Percentiles rank a stretch among this genome's conserved stretches.
These are phyloP conservation scores for Quercus cerris DNA, from an alignment of 306 rosid species.

Conservation along the genomic window DNA sequence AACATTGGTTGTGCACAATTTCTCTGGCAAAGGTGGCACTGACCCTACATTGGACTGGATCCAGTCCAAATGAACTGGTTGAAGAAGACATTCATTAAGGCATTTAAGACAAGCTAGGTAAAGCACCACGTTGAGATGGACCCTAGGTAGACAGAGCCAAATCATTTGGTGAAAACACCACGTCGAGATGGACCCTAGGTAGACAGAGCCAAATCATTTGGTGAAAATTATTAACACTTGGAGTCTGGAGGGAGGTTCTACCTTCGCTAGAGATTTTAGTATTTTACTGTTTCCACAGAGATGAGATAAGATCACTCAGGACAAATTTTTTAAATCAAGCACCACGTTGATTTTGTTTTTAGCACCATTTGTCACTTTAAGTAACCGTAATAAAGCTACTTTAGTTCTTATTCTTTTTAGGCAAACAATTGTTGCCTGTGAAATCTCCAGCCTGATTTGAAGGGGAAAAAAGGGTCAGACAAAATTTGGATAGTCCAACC, in stretches of 20 bases:
- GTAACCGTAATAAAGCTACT: too few species aligned
- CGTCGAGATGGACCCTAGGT: too few species aligned
- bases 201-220: conserved; percentile 37
- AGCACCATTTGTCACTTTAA: too few species aligned
- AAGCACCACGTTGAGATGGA: conserved; percentile 41
- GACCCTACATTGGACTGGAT: conserved; percentile 15
- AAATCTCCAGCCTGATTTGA: not conserved
- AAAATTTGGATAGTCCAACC: not conserved
- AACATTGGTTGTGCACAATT: too few species aligned
- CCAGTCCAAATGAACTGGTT: not conserved
- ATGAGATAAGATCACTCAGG: not conserved
- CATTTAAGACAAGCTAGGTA: conserved; percentile 22
- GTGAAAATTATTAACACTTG: not conserved
- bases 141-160: conserved; percentile 38
- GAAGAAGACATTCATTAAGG: too few species aligned
- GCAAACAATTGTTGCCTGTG: too few species aligned
- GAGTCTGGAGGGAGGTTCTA: conserved; percentile 8
- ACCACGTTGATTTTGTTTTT: too few species aligned
- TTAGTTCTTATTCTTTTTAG: too few species aligned
- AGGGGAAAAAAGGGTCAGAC: not conserved
- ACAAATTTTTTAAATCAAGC: not conserved
- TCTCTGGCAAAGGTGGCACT: not conserved
- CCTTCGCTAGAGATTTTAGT: conserved; percentile 28
- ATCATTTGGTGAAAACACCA: conserved; percentile 27
- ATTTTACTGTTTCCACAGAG: too few species aligned